Percentiles rank a stretch among this genome's conserved stretches.
Evolutionary conservation across 1,284 basidiomycete genomes (phyloP).

Genomic region (Flammula alnicola): DNA sequence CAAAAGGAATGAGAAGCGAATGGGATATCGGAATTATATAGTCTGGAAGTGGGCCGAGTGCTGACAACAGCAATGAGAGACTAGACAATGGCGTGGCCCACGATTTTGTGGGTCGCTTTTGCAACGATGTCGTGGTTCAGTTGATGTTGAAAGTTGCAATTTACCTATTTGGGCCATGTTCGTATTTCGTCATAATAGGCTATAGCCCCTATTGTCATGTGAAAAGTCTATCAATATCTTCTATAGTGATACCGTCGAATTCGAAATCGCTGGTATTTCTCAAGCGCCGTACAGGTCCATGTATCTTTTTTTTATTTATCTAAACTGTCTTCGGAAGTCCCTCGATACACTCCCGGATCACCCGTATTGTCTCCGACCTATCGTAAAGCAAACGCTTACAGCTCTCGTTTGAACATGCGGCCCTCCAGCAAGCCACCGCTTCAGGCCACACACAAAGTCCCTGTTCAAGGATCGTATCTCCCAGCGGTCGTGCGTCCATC

Average conservation of each 20-base stretch:
- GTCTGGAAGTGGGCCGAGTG: neutral
- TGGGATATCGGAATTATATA: neutral
- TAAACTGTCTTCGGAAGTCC: constrained; percentile 42
- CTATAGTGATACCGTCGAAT: no score
- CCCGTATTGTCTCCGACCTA: constrained; percentile 54
- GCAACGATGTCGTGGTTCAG: no score
- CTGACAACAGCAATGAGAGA: neutral
- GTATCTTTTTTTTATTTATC: no score
- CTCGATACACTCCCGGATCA: constrained; percentile 58
- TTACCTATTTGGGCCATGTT: constrained; percentile 14
- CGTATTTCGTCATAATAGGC: neutral
- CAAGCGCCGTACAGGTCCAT: no score
- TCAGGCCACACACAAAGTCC: constrained; percentile 60
- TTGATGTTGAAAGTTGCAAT: constrained; percentile 11
- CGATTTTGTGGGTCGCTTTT: neutral
- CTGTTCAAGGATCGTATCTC: constrained; percentile 54
- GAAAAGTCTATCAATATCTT: no score
- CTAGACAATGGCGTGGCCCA: neutral
- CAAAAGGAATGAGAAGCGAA: neutral
- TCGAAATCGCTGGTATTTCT: no score
- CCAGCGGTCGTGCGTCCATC: constrained; percentile 60
- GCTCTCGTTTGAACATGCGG: constrained; percentile 47
- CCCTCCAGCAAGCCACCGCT: constrained; percentile 61
- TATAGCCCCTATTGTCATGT: constrained; percentile 6
- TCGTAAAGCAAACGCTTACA: constrained; percentile 62